phyloP scores from a whole-genome alignment of 306 rosid genomes.

The Gastrolobium villosum region DNA sequence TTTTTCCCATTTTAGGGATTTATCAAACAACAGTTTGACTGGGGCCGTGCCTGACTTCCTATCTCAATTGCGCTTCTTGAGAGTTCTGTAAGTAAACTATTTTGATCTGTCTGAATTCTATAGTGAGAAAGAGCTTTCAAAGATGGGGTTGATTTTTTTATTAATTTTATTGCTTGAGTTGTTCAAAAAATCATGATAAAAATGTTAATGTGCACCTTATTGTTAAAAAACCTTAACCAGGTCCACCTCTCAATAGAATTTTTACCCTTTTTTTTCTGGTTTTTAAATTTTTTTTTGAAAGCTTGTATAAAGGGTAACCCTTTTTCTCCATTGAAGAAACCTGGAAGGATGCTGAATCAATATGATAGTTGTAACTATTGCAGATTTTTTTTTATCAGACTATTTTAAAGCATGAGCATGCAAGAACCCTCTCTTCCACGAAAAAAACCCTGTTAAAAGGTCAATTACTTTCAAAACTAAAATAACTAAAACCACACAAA shows the following conservation, averaged over 20 bases:
- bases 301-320: neutral
- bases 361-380: no score
- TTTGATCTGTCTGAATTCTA: slow-evolving; percentile 24
- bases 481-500: no score
- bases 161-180: neutral
- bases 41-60: slow-evolving; percentile 53
- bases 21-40: slow-evolving; percentile 53
- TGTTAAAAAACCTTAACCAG: neutral
- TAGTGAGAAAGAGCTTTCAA: neutral
- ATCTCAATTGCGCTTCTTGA: slow-evolving; percentile 42
- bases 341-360: no score
- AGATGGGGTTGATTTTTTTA: slow-evolving; percentile 11
- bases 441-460: no score
- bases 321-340: slow-evolving; percentile 46
- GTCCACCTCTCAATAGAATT: slow-evolving; percentile 7
- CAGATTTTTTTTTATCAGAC: no score
- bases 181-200: slow-evolving; percentile 19
- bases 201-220: slow-evolving; percentile 6
- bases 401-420: no score
- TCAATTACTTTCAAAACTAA: no score
- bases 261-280: neutral
- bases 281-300: neutral
- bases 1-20: slow-evolving; percentile 43
- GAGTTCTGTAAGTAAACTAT: slow-evolving; percentile 49
- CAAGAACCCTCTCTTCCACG: no score